phyloP scores from a whole-genome alignment of 306 rosid genomes.

The Calophaca sinica region DNA sequence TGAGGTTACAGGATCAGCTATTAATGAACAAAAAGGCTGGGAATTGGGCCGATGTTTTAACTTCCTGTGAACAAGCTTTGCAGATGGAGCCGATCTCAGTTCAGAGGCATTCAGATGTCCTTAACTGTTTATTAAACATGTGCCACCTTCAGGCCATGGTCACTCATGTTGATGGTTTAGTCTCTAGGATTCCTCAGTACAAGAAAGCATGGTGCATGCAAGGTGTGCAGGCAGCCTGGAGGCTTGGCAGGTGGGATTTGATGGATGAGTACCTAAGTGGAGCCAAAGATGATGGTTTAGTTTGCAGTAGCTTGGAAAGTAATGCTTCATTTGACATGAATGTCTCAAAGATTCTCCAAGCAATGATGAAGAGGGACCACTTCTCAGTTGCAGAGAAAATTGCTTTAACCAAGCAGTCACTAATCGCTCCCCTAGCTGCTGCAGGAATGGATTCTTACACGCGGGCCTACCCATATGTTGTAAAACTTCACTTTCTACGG shows the following conservation, averaged over 20 bases:
- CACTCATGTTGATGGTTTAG: conserved; percentile 95
- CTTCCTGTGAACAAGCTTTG: conserved; percentile 97
- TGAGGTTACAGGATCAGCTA: conserved; percentile 88
- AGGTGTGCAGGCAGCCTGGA: conserved; percentile 99
- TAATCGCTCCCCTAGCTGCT: conserved; percentile 94
- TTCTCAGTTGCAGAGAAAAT: conserved; percentile 85
- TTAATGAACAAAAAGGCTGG: conserved; percentile 88
- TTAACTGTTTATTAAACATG: conserved; percentile 91
- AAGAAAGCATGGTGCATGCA: conserved; percentile 99
- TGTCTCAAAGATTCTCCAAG: conserved; percentile 95
- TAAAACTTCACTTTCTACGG: conserved; percentile 89
- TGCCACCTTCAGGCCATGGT: conserved; percentile 99
- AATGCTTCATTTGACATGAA: conserved; percentile 94
- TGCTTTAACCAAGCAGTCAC: conserved; percentile 87
- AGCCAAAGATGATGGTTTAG: conserved; percentile 86
- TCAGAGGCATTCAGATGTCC: conserved; percentile 97
- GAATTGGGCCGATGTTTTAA: conserved; percentile 95
- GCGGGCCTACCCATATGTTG: conserved; percentile 92
- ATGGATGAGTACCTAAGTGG: conserved; percentile 96
- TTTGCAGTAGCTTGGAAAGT: conserved; percentile 87
- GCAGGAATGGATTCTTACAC: conserved; percentile 98
- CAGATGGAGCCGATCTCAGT: conserved; percentile 91
- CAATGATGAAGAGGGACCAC: conserved; percentile 94
- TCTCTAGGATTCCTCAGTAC: conserved; percentile 82
- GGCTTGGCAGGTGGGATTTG: conserved; percentile 98